Base-by-base conservation (phyloP, 2,329 filamentous ascomycete species). In the Dactylellina cionopaga region DNA sequence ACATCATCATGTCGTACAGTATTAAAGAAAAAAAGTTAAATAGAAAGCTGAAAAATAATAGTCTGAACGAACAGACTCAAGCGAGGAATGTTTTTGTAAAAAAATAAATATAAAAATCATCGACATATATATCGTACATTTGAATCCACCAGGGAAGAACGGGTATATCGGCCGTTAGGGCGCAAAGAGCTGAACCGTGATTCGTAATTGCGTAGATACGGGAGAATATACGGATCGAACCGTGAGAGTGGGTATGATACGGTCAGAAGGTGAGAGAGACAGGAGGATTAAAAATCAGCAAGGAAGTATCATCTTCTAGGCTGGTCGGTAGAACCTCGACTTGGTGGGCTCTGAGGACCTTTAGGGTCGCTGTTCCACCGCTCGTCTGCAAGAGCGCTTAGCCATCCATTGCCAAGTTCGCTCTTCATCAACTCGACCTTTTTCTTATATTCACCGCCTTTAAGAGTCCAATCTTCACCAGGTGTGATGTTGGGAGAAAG, bases 351-450 rank as follows among this genome's bases (percentile, higher is more conserved):
- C 49, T 78, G 77, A 37, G 79, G 74, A 27, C 75, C 76, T 54
- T 84, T 82, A 83, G 85, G 86, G 31, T 81, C 47, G 15, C 82
- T 84, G 79, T 71, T 71, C 66, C 66, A 71, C n/a, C 66, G 51
- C 31, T 95, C 91, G 77, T 96, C 93, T 71, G 90, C 90, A 54
- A 98, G 83, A 11, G 91, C 92, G 74, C 89, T 93, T 37, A 99
- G 85, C 85, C 96, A 99, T 35, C 89, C 90, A 76, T 89, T 92
- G 29, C 93, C 93, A 75, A 96, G 89, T 77, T 94, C 92, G 77
- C 90, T 90, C 73, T 92, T 89, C 59, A 97, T 82, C 2, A 90
- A 88, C 80, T 96, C 92, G 60, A 98, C 90, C 80, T 95, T 95
- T 79, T 91, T 91, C 65, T 90, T 88, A 80, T 96, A 98, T 5